phyloP scores from a whole-genome alignment of 257 asterid genomes.

The Solanum phureja region DNA sequence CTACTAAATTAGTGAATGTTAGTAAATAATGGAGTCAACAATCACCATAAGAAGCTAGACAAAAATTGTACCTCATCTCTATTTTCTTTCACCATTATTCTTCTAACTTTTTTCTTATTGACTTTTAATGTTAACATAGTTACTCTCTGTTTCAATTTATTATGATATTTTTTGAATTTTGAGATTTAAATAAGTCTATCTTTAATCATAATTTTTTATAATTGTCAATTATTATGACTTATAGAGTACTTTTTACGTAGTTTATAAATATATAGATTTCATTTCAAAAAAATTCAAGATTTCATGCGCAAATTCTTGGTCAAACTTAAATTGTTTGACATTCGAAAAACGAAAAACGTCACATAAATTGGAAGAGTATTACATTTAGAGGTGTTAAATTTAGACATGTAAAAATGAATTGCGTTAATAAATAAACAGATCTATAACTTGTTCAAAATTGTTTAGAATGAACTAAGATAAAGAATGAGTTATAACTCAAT shows the following conservation, averaged over 20 bases:
- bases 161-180: fast-evolving
- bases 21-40: neutral
- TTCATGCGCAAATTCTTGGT: no score
- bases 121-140: neutral
- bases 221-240: neutral
- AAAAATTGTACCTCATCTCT: neutral
- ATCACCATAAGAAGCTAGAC: neutral
- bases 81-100: neutral
- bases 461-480: neutral
- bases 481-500: no score
- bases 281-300: no score
- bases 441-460: no score
- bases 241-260: no score
- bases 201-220: no score
- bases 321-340: neutral
- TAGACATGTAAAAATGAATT: neutral
- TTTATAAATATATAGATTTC: no score
- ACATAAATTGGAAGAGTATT: no score
- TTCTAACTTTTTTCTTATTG: neutral
- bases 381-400: neutral
- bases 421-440: neutral
- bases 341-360: neutral
- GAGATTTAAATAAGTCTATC: no score
- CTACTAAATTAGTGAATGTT: neutral
- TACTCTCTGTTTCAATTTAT: neutral